These are phyloP conservation scores for Tetrapyrgos nigripes DNA, from an alignment of 1,284 basidiomycete genomes.

Conservation along the genomic window DNA sequence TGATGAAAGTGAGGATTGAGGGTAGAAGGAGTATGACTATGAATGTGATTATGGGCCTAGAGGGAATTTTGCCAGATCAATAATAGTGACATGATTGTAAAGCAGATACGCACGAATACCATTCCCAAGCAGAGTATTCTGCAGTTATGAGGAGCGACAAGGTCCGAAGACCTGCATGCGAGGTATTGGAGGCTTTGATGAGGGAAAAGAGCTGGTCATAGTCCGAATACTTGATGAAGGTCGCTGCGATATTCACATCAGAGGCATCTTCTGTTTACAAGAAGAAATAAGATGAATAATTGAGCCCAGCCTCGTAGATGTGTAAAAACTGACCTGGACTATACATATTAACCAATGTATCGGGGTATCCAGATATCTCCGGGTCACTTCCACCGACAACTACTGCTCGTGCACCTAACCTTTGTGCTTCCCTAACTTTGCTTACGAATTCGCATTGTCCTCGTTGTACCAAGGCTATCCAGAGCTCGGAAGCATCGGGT, in stretches of 20 bases:
- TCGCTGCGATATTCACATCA: constrained; percentile 73
- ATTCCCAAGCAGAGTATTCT: constrained; percentile 82
- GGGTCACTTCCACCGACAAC: constrained; percentile 88
- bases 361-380: constrained; percentile 67
- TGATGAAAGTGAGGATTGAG: constrained; percentile 81
- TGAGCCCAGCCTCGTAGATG: constrained; percentile 11
- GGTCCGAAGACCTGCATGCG: constrained; percentile 74
- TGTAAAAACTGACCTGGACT: constrained; percentile 68
- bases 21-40: constrained; percentile 82
- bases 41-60: constrained; percentile 80
- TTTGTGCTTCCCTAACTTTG: constrained; percentile 85
- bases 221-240: constrained; percentile 77
- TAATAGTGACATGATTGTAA: constrained; percentile 13
- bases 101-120: constrained; percentile 73
- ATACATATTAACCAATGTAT: constrained; percentile 90
- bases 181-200: constrained; percentile 75
- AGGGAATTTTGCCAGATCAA: constrained; percentile 13
- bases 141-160: constrained; percentile 79
- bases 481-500: constrained; percentile 67
- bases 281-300: constrained; percentile 8
- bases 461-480: constrained; percentile 88
- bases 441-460: constrained; percentile 88
- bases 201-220: constrained; percentile 64
- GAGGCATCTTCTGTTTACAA: constrained; percentile 68
- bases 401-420: constrained; percentile 83